A percentile compares a stretch with the other conserved stretches of the same genome.
Evolutionary conservation across 1,284 basidiomycete species (phyloP).

Genomic region (Mrakiaceae sp.): DNA sequence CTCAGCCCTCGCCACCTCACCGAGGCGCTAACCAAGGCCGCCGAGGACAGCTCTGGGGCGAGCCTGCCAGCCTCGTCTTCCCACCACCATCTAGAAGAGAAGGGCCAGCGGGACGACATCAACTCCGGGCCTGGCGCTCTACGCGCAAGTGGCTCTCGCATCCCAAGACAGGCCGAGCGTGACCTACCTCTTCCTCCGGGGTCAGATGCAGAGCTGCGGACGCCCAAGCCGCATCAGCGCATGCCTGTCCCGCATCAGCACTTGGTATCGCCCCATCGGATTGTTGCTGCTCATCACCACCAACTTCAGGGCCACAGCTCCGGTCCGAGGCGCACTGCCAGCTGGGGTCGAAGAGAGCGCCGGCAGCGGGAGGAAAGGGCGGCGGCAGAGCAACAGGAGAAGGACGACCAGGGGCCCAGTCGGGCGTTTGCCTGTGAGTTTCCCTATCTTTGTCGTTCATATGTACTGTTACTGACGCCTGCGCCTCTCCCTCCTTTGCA

Average conservation of each 20-base stretch:
- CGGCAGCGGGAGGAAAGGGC: not conserved
- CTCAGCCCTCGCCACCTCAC: conserved; percentile 39
- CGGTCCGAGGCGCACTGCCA: not conserved
- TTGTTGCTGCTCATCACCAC: no score
- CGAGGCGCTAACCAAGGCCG: conserved; percentile 21
- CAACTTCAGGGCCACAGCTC: not conserved
- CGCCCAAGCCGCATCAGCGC: no score
- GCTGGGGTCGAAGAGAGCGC: not conserved
- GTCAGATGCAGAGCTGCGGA: not conserved
- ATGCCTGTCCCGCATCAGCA: no score
- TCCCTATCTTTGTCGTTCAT: conserved; percentile 26
- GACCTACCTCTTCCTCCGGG: conserved; percentile 33
- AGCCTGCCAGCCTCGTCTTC: conserved; percentile 25
- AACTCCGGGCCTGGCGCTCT: conserved; percentile 38
- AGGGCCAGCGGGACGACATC: conserved; percentile 46
- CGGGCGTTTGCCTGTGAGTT: conserved; percentile 34
- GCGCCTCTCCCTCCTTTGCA: conserved; percentile 35
- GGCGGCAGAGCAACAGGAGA: not conserved
- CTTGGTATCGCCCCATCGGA: no score
- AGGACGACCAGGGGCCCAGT: conserved; percentile 19
- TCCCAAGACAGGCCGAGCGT: conserved; percentile 44
- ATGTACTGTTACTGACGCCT: conserved; percentile 33
- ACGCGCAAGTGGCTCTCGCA: conserved; percentile 43
- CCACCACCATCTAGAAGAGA: conserved; percentile 32
- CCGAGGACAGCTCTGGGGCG: not conserved